Conservation (phyloP, 208 protist species). For the Porcisia hertigi region DNA sequence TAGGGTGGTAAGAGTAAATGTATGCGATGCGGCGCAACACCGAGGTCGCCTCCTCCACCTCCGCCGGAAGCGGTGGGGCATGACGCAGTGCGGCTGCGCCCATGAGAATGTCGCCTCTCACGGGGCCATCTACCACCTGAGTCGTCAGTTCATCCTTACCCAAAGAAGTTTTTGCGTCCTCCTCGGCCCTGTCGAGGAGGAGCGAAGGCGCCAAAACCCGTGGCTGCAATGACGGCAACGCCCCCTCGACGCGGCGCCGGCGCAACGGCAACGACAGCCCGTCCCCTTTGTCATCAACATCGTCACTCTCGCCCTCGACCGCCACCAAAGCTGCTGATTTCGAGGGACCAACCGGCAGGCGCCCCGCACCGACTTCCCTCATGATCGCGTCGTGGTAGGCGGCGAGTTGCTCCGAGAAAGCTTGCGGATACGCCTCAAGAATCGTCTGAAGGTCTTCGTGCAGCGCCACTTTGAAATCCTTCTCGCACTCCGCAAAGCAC, state of each 20-base stretch:
- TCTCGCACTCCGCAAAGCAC: slow-evolving; percentile 56
- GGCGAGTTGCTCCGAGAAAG: slow-evolving; percentile 92
- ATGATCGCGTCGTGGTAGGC: slow-evolving; percentile 91
- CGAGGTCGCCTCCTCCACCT: slow-evolving; percentile 24
- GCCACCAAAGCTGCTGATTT: not conserved
- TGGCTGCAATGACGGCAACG: not conserved
- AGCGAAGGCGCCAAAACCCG: not conserved
- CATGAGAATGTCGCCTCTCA: not conserved
- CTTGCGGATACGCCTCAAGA: slow-evolving; percentile 79
- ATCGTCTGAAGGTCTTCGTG: slow-evolving; percentile 90
- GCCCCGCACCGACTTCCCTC: slow-evolving; percentile 42
- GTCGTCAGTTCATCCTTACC: not conserved
- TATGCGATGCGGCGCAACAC: slow-evolving; percentile 49
- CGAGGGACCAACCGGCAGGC: slow-evolving; percentile 13
- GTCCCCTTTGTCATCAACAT: slow-evolving; percentile 4
- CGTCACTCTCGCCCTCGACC: not conserved
- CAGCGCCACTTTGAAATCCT: slow-evolving; percentile 70
- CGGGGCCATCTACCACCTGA: not conserved
- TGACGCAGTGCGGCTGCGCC: slow-evolving; percentile 23
- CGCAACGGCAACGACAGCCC: slow-evolving; percentile 5
- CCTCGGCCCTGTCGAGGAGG: not conserved
- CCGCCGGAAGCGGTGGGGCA: slow-evolving; percentile 19
- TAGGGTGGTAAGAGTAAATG: slow-evolving; percentile 90
- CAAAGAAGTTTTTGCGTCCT: not conserved
- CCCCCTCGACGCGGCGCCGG: slow-evolving; percentile 15